phyloP scores from a whole-genome alignment of 257 asterid genomes.

The Henckelia pumila region DNA sequence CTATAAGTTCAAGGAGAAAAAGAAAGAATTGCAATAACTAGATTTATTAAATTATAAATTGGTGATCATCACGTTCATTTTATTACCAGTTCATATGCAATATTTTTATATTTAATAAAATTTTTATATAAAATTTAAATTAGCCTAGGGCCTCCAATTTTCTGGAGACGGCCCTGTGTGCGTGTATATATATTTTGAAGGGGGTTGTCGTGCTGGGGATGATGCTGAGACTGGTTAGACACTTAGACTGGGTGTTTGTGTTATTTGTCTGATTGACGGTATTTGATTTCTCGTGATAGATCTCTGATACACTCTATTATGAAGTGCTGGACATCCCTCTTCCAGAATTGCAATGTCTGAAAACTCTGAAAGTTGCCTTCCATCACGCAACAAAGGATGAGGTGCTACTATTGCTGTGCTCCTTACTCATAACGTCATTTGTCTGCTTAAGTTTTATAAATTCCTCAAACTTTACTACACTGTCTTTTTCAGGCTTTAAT shows the following conservation, averaged over 20 bases:
- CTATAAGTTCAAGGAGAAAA: no score
- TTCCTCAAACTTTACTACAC: background rate
- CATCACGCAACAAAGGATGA: slow-evolving; percentile 94
- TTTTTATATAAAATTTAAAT: no score
- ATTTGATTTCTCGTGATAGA: slow-evolving; percentile 38
- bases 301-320: slow-evolving; percentile 87
- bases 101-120: no score
- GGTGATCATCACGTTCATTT: no score
- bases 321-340: slow-evolving; percentile 98
- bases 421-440: slow-evolving; percentile 3
- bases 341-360: slow-evolving; percentile 93
- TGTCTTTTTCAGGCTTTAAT: slow-evolving; percentile 58
- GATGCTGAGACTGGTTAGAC: background rate
- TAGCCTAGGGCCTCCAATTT: no score
- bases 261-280: slow-evolving; percentile 23
- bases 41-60: no score
- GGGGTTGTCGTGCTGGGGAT: background rate
- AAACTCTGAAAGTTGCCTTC: slow-evolving; percentile 92
- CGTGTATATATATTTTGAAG: background rate
- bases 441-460: background rate
- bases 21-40: no score
- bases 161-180: no score
- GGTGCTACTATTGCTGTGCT: slow-evolving; percentile 40
- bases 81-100: no score
- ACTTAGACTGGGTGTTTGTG: background rate